Evolutionary conservation across 2,329 filamentous ascomycete genomes (phyloP).

Genomic region (Didymella pinodella): DNA sequence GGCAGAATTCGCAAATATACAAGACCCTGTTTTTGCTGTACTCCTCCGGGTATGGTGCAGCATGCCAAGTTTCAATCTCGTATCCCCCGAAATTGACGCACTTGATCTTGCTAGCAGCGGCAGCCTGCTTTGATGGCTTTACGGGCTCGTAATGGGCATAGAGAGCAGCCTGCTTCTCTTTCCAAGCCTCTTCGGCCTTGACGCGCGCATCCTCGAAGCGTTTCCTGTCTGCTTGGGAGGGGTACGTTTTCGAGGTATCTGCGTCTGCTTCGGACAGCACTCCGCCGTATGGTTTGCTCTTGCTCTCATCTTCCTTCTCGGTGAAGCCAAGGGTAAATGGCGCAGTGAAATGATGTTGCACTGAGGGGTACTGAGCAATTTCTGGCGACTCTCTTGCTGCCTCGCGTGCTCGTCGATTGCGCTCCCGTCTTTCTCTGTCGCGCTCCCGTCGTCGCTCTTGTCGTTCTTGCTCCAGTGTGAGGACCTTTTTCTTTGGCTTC

Average conservation of each 20-base stretch:
- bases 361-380: conserved; percentile 65
- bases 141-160: conserved; percentile 69
- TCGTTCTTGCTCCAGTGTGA: conserved; percentile 43
- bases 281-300: conserved; percentile 93
- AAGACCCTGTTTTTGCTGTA: conserved; percentile 95
- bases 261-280: conserved; percentile 89
- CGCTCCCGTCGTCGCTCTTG: conserved; percentile 45
- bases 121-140: conserved; percentile 69
- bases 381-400: conserved; percentile 52
- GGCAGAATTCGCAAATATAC: conserved; percentile 99
- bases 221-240: conserved; percentile 78
- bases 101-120: conserved; percentile 94
- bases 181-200: conserved; percentile 92
- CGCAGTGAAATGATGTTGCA: conserved; percentile 71
- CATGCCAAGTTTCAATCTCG: conserved; percentile 99
- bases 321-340: conserved; percentile 83
- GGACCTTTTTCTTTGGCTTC: conserved; percentile 61
- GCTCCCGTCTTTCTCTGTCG: conserved; percentile 52
- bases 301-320: conserved; percentile 89
- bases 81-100: conserved; percentile 97
- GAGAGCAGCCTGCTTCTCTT: conserved; percentile 70
- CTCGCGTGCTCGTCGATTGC: conserved; percentile 57
- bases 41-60: conserved; percentile 96
- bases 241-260: conserved; percentile 88
- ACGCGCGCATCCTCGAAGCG: conserved; percentile 90